Percentiles rank a stretch among this genome's conserved stretches.
Conservation (phyloP, 352 stramenopile species). For the Phytopythium ostracodes region DNA sequence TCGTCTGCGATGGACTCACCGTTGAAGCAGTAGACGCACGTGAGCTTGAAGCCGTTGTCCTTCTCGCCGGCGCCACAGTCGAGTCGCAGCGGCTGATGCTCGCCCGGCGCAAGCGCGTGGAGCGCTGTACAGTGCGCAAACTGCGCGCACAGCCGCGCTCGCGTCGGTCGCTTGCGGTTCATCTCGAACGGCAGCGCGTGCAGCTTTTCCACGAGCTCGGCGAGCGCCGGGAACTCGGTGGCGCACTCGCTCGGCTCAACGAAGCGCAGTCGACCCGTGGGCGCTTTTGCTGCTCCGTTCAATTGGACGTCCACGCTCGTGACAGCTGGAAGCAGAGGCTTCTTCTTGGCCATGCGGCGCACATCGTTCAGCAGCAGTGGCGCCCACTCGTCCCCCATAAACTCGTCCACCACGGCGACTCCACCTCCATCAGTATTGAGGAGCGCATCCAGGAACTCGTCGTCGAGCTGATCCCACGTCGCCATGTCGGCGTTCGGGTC, state of each 20-base stretch:
- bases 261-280: conserved; percentile 48
- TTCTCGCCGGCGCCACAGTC: conserved; percentile 66
- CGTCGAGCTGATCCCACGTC: conserved; percentile 57
- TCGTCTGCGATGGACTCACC: conserved; percentile 6
- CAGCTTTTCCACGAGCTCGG: conserved; percentile 71
- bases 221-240: conserved; percentile 56
- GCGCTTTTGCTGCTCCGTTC: background rate
- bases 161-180: conserved; percentile 54
- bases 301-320: conserved; percentile 15
- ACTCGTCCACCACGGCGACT: conserved; percentile 57
- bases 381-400: conserved; percentile 80
- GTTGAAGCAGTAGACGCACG: conserved; percentile 72
- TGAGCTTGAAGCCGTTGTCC: conserved; percentile 78
- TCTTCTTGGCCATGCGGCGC: conserved; percentile 51
- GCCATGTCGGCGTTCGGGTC: conserved; percentile 53
- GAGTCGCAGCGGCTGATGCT: conserved; percentile 50
- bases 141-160: conserved; percentile 52
- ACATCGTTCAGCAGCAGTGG: conserved; percentile 63
- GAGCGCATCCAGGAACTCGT: conserved; percentile 44
- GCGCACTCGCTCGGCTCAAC: conserved; percentile 52
- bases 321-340: conserved; percentile 35
- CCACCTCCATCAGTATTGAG: conserved; percentile 13
- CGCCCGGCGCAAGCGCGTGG: conserved; percentile 34
- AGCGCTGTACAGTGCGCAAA: conserved; percentile 63
- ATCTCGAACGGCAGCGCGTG: conserved; percentile 79